Percentiles rank a stretch among this genome's conserved stretches.
Evolutionary conservation across 495 filamentous ascomycete species (phyloP).

Genomic region (Neurospora hispaniola): DNA sequence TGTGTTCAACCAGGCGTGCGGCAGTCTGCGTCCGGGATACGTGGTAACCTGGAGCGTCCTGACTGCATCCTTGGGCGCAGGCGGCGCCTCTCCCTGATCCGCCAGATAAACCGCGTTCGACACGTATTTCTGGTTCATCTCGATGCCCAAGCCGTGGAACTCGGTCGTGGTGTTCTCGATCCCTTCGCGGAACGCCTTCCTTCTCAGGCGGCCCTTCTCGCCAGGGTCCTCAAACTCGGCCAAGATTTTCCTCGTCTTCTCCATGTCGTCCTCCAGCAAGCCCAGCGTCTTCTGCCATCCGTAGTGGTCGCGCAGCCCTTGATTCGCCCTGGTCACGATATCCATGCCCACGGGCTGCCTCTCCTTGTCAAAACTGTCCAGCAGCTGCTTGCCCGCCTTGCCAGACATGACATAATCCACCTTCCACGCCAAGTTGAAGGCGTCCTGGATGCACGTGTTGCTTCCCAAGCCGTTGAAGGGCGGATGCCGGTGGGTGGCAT

Average conservation of each 20-base stretch:
- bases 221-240: slow-evolving; percentile 21
- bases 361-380: slow-evolving; percentile 28
- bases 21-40: slow-evolving; percentile 26
- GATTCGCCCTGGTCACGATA: slow-evolving; percentile 30
- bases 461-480: slow-evolving; percentile 38
- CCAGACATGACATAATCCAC: slow-evolving; percentile 30
- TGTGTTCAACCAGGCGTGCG: slow-evolving; percentile 33
- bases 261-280: slow-evolving; percentile 20
- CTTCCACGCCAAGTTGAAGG: slow-evolving; percentile 43
- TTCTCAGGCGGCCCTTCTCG: slow-evolving; percentile 11
- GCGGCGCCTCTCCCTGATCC: slow-evolving; percentile 13
- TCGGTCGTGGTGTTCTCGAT: slow-evolving; percentile 24
- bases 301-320: slow-evolving; percentile 25
- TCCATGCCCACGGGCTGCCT: slow-evolving; percentile 31
- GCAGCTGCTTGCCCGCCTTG: slow-evolving; percentile 14
- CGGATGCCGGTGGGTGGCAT: slow-evolving; percentile 38
- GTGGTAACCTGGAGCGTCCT: slow-evolving; percentile 17
- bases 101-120: slow-evolving; percentile 16
- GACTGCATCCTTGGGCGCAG: slow-evolving; percentile 12
- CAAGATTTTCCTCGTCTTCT: slow-evolving; percentile 12
- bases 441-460: slow-evolving; percentile 41
- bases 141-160: slow-evolving; percentile 28
- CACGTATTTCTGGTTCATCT: slow-evolving; percentile 33
- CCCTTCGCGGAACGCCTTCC: slow-evolving; percentile 17
- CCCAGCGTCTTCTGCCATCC: slow-evolving; percentile 25